A percentile compares a stretch with the other conserved stretches of the same genome.
Evolutionary conservation across 2,329 filamentous ascomycete genomes (phyloP).

Genomic region (Amesomyces nigricolor): DNA sequence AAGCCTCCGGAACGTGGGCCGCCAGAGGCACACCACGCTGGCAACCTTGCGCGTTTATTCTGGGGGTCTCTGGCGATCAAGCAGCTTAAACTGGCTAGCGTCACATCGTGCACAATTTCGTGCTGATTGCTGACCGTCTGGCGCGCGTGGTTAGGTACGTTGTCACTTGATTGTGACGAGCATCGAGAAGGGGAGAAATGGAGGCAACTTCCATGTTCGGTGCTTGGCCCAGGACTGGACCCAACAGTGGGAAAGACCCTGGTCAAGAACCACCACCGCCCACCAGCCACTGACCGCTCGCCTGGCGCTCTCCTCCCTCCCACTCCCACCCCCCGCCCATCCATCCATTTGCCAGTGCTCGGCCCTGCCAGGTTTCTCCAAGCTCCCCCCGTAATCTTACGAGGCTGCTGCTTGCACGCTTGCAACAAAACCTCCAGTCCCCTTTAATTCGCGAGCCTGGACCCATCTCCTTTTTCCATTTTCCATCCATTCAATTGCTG

Average conservation of each 20-base stretch:
- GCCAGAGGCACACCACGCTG: background rate
- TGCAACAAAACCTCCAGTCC: constrained; percentile 20
- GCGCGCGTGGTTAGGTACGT: background rate
- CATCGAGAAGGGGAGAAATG: constrained; percentile 1
- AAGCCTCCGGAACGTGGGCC: constrained; percentile 1
- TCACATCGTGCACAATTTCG: background rate
- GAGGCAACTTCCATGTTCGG: constrained; percentile 1
- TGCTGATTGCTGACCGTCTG: background rate
- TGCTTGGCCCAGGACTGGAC: background rate
- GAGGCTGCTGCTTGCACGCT: constrained; percentile 18
- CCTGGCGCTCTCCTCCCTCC: constrained; percentile 1
- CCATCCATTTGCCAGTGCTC: too few species aligned
- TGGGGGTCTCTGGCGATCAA: background rate
- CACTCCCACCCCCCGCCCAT: constrained; percentile 6
- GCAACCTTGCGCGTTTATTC: background rate
- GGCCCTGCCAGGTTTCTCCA: constrained; percentile 19
- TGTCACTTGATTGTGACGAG: constrained; percentile 3
- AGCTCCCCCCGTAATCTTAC: constrained; percentile 26
- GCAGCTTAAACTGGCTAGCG: constrained; percentile 1
- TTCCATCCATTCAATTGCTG: constrained; percentile 14
- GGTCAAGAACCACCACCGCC: background rate
- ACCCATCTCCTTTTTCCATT: constrained; percentile 16
- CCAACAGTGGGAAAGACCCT: constrained; percentile 1
- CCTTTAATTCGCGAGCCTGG: constrained; percentile 18
- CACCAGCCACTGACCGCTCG: constrained; percentile 14